Conservation (phyloP, 1,284 basidiomycete species). For the Rhodotorula sp. region DNA sequence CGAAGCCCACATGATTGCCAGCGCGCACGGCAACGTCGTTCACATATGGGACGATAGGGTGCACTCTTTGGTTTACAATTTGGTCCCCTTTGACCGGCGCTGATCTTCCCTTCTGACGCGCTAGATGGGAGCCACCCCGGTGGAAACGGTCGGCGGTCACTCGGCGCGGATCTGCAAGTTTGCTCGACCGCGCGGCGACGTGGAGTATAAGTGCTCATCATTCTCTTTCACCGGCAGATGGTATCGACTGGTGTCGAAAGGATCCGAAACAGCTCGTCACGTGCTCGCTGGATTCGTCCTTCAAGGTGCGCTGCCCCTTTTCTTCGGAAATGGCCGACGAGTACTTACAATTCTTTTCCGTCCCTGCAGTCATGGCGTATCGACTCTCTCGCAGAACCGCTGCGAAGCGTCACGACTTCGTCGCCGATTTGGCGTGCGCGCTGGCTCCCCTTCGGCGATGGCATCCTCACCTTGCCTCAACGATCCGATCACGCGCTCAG, state of each 20-base stretch:
- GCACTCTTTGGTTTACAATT: conserved; percentile 32
- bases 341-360: neutral
- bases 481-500: conserved; percentile 78
- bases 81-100: neutral
- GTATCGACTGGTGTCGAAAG: conserved; percentile 87
- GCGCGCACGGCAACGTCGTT: conserved; percentile 77
- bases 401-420: conserved; percentile 54
- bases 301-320: conserved; percentile 69
- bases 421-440: conserved; percentile 95
- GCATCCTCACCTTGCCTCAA: conserved; percentile 85
- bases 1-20: conserved; percentile 78
- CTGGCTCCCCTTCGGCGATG: conserved; percentile 86
- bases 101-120: neutral
- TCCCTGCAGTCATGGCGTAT: conserved; percentile 39
- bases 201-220: too few species aligned
- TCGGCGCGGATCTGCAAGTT: conserved; percentile 68
- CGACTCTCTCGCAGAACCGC: conserved; percentile 15
- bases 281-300: conserved; percentile 86
- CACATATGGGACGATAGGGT: conserved; percentile 84
- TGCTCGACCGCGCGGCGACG: neutral
- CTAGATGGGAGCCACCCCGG: conserved; percentile 83
- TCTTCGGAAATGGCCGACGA: conserved; percentile 32
- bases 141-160: conserved; percentile 73
- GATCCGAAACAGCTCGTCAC: conserved; percentile 75
- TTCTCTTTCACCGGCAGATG: conserved; percentile 52